These are phyloP conservation scores for Murraya koenigii DNA, from an alignment of 345 rosid species.

Conservation along the genomic window DNA sequence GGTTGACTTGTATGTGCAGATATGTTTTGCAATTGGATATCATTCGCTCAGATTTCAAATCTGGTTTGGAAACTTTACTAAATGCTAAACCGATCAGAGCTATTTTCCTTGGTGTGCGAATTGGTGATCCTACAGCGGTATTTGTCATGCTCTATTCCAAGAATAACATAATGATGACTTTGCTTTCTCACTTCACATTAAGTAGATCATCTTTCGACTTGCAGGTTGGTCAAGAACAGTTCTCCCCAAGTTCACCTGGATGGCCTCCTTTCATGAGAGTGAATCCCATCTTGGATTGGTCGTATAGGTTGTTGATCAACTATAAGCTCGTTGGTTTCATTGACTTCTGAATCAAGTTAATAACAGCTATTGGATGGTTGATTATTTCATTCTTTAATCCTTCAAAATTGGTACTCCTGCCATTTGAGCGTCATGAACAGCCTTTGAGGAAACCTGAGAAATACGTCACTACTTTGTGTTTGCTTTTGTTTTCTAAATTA, in stretches of 20 bases:
- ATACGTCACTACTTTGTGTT: neutral
- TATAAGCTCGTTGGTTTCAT: neutral
- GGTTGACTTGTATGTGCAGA: slow-evolving; percentile 40
- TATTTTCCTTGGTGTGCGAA: slow-evolving; percentile 94
- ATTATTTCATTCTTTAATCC: slow-evolving; percentile 6
- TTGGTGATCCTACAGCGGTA: slow-evolving; percentile 99
- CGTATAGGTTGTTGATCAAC: slow-evolving; percentile 61
- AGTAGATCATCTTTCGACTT: neutral
- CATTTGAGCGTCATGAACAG: neutral
- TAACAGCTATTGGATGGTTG: neutral
- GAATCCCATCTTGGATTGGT: slow-evolving; percentile 99
- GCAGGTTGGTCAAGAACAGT: slow-evolving; percentile 98
- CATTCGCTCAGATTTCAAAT: slow-evolving; percentile 84
- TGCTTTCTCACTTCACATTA: neutral
- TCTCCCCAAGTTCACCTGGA: slow-evolving; percentile 98
- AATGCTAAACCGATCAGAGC: slow-evolving; percentile 85
- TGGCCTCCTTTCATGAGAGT: slow-evolving; percentile 99
- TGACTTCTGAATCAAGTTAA: slow-evolving; percentile 7
- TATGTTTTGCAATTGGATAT: slow-evolving; percentile 80
- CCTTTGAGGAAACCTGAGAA: neutral
- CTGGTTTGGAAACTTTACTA: slow-evolving; percentile 85
- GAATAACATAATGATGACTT: neutral
- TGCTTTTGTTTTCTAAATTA: neutral
- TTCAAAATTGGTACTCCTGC: neutral
- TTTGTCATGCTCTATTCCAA: slow-evolving; percentile 14